phyloP scores from a whole-genome alignment of 306 rosid species.

The Cucumis cinereus region DNA sequence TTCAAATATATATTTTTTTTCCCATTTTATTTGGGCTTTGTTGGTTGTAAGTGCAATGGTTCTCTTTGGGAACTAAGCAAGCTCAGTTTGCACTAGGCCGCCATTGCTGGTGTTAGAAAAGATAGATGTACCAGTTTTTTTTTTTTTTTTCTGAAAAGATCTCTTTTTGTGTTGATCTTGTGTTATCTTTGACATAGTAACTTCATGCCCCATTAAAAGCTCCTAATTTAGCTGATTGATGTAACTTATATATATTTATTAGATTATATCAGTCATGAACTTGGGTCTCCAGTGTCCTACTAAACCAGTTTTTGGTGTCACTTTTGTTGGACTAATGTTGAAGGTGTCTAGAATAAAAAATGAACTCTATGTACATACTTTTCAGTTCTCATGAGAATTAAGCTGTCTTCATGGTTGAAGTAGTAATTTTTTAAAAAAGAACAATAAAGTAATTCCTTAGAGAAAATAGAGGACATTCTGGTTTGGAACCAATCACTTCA shows the following conservation, averaged over 20 bases:
- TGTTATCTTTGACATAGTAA: not conserved
- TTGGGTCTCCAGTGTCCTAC: not conserved
- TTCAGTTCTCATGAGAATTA: not conserved
- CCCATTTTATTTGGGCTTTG: not conserved
- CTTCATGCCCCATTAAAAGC: slow-evolving; percentile 1
- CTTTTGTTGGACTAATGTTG: not conserved
- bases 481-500: too few relatives aligned
- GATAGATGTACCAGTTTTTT: slow-evolving; percentile 2
- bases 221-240: not conserved
- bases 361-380: not conserved
- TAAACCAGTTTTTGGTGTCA: not conserved
- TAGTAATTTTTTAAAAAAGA: too few relatives aligned
- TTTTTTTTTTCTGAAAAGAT: not conserved
- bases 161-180: not conserved
- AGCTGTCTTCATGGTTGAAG: not conserved
- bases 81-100: not conserved
- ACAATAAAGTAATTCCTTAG: too few relatives aligned
- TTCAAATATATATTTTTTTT: not conserved
- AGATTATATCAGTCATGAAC: not conserved
- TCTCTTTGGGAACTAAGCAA: not conserved
- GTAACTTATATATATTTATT: not conserved
- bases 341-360: not conserved
- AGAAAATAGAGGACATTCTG: too few relatives aligned
- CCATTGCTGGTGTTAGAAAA: slow-evolving; percentile 1
- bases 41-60: slow-evolving; percentile 1